A percentile compares a stretch with the other conserved stretches of the same genome.
Conservation (phyloP, 345 rosid genomes). For the Camelina laxa region DNA sequence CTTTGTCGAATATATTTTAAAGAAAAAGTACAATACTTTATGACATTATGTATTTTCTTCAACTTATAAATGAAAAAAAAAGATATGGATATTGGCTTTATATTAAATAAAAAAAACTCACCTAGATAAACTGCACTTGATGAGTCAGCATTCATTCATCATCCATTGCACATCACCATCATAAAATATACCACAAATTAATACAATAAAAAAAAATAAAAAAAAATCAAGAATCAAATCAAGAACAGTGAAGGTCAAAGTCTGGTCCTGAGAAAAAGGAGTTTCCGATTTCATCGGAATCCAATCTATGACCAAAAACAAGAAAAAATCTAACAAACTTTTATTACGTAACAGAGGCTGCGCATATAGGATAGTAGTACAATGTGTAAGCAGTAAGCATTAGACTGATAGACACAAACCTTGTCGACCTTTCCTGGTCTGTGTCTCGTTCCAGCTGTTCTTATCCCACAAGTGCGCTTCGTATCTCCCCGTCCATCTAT, state of each 20-base stretch:
- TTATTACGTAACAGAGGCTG: neutral
- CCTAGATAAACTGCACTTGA: slow-evolving; percentile 48
- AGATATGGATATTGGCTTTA: slow-evolving; percentile 10
- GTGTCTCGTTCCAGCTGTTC: slow-evolving; percentile 84
- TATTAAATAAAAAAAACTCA: slow-evolving; percentile 21
- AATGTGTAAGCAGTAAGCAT: slow-evolving; percentile 12
- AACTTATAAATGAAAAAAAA: neutral
- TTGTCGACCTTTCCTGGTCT: slow-evolving; percentile 85
- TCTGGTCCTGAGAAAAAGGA: slow-evolving; percentile 20
- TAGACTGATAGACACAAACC: slow-evolving; percentile 43
- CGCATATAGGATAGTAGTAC: neutral
- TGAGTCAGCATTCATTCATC: slow-evolving; percentile 46
- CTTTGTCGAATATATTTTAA: slow-evolving; percentile 17
- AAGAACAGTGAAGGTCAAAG: slow-evolving; percentile 27
- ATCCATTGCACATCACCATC: slow-evolving; percentile 49
- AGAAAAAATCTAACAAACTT: neutral
- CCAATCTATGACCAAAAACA: slow-evolving; percentile 23
- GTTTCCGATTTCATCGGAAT: slow-evolving; percentile 27
- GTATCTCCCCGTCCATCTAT: slow-evolving; percentile 86
- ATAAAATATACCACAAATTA: slow-evolving; percentile 24
- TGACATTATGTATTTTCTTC: neutral
- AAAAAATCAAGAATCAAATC: slow-evolving; percentile 20
- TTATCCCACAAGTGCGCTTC: slow-evolving; percentile 93
- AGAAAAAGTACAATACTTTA: slow-evolving; percentile 33
- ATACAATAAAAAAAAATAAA: neutral